Percentiles rank a stretch among this genome's conserved stretches.
Conservation (phyloP, 2,329 filamentous ascomycete genomes). For the Macrophomina phaseolina region DNA sequence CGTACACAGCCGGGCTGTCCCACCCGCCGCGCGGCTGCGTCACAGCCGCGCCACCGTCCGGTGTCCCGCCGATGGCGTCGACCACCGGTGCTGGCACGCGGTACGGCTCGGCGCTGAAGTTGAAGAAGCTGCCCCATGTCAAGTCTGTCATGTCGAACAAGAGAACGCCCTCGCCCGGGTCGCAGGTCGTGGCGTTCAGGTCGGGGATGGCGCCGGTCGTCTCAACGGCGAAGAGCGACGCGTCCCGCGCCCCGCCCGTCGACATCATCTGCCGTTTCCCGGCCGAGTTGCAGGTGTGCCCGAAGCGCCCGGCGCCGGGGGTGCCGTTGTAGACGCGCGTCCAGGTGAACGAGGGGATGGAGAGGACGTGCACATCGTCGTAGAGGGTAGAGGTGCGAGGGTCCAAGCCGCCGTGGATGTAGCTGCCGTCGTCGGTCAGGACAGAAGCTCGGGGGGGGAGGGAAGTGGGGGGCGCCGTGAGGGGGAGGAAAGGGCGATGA, state of each 20-base stretch:
- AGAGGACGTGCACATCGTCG: constrained; percentile 55
- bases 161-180: constrained; percentile 29
- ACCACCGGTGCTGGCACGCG: constrained; percentile 1
- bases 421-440: constrained; percentile 25
- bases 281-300: constrained; percentile 50
- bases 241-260: constrained; percentile 43
- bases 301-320: constrained; percentile 36
- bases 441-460: constrained; percentile 33
- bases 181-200: constrained; percentile 25
- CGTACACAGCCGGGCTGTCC: constrained; percentile 8
- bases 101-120: not conserved
- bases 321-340: constrained; percentile 43
- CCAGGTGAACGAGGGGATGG: constrained; percentile 55
- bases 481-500: too few relatives aligned
- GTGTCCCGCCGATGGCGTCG: constrained; percentile 19
- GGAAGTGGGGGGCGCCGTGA: too few relatives aligned
- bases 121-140: constrained; percentile 29
- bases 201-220: constrained; percentile 1
- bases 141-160: constrained; percentile 31
- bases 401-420: constrained; percentile 56
- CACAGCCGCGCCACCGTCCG: constrained; percentile 21
- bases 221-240: constrained; percentile 13
- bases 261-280: constrained; percentile 51
- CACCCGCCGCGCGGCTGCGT: constrained; percentile 21
- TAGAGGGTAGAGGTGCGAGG: constrained; percentile 39